Evolutionary conservation across 1,139 yeast genomes (phyloP), one percentile per base, ranked within the genome.

Genomic region (Geotrichum aggregatum): DNA sequence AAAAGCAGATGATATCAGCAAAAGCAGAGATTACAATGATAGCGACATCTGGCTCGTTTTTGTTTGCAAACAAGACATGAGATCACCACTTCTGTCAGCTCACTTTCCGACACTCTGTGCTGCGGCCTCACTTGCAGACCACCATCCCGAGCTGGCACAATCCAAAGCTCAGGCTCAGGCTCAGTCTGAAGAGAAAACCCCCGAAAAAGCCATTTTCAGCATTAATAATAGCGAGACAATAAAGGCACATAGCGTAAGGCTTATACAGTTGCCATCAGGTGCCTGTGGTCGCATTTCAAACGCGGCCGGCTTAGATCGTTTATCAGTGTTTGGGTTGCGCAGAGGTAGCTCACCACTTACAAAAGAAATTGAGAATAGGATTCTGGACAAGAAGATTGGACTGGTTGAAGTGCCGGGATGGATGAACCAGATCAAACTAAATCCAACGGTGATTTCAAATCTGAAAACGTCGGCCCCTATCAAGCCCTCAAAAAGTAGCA

Each of bases 21-120:
- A 18, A 3, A 30, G 8, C 7, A 24, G 14, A 3, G 24, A 7
- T 16, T 31, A 26, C 10, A 18, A 21, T 18, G 41, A 16, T 21
- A 34, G 41, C 22, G 46, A 45, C 14, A 33, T 50, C 3, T 28
- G 31, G 30, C 30, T 41, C 24, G 47, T 50, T 10, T 46, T 50
- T 41, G 54, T 50, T 7, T 50, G 54, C 30, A 50, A 50, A 24
- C 36, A 34, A 14, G 54, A 50, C 35, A 50, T 50, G 47, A 45
- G 46, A 22, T 50, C 54, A 10, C 36, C 43, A 16, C 33, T 50
- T 3, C 39, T 50, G 10, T 50, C 44, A 39, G 28, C 49, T 13
- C 54, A 50, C 30, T 46, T 50, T 28, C 54, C 54, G 14, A 33
- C 41, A 8, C 46, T 50, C 1, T 48, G 48, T 18, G 45, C 54